phyloP scores from a whole-genome alignment of 345 rosid species.

The Sonneratia alba region DNA sequence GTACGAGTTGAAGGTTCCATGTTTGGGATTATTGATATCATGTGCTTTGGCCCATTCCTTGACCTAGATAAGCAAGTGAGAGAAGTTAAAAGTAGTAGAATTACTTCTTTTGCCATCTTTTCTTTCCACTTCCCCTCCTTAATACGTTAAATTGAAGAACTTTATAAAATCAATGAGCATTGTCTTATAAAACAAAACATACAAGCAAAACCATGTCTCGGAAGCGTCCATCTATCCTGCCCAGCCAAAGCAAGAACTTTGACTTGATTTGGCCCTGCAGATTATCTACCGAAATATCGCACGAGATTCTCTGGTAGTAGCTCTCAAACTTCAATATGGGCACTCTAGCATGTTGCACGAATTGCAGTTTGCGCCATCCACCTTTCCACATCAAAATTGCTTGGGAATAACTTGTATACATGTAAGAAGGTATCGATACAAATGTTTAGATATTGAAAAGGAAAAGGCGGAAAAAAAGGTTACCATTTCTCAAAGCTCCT shows the following conservation, averaged over 20 bases:
- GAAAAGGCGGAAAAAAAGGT: not conserved
- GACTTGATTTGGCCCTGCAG: slow-evolving; percentile 67
- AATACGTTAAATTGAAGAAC: not conserved
- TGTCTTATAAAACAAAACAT: slow-evolving; percentile 13
- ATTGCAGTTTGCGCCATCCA: slow-evolving; percentile 42
- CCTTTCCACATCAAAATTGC: slow-evolving; percentile 28
- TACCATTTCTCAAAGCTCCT: slow-evolving; percentile 57
- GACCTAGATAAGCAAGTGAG: slow-evolving; percentile 37
- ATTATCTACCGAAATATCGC: slow-evolving; percentile 83
- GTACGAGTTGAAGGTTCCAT: slow-evolving; percentile 67
- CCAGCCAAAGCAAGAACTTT: slow-evolving; percentile 70
- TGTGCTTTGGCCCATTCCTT: slow-evolving; percentile 97
- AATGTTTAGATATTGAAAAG: not conserved
- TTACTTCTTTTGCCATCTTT: not conserved
- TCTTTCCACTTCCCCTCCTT: not conserved
- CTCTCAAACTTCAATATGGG: slow-evolving; percentile 72
- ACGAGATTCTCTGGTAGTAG: slow-evolving; percentile 40
- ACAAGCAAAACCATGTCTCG: slow-evolving; percentile 78
- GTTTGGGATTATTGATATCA: slow-evolving; percentile 57
- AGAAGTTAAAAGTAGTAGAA: not conserved
- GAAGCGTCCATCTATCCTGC: slow-evolving; percentile 69
- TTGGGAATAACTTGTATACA: slow-evolving; percentile 1
- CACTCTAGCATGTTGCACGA: slow-evolving; percentile 56
- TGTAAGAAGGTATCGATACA: not conserved
- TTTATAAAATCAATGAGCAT: not conserved